A percentile compares a stretch with the other conserved stretches of the same genome.
Conservation (phyloP, 208 protist species). For the Acanthamoeba triangularis region DNA sequence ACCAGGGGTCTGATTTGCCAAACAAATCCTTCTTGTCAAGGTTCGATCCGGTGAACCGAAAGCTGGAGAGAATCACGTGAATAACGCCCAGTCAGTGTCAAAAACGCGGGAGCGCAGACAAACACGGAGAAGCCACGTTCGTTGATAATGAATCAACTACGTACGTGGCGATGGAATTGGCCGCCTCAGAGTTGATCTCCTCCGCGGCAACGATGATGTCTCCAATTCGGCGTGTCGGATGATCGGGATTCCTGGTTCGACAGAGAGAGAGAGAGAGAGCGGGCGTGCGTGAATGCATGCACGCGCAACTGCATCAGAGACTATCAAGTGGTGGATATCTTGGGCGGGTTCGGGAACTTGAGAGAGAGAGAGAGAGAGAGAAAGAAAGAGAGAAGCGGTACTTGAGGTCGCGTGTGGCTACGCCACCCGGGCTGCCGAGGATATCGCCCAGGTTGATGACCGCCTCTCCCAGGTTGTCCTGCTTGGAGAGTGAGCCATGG, state of each 20-base stretch:
- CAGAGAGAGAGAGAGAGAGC: no score
- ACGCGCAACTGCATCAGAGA: no score
- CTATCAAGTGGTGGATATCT: no score
- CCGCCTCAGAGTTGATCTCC: background rate
- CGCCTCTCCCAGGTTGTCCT: background rate
- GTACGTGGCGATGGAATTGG: background rate
- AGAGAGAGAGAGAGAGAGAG: background rate
- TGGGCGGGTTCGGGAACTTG: no score
- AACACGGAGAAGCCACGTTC: no score
- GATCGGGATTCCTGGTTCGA: background rate
- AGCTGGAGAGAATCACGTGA: background rate
- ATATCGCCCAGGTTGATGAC: background rate
- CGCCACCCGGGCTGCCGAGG: background rate
- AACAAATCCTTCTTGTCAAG: conserved; percentile 85
- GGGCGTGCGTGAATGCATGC: background rate
- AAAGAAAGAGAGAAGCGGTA: background rate
- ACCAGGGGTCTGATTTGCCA: conserved; percentile 65
- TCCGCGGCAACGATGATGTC: background rate
- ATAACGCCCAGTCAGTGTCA: background rate
- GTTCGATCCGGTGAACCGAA: conserved; percentile 10
- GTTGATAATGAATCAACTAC: background rate
- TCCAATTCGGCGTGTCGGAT: background rate
- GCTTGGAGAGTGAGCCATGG: background rate
- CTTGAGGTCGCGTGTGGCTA: background rate
- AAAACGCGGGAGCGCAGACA: no score